Conservation (phyloP, 208 protist genomes). For the Trypanosoma caninum region DNA sequence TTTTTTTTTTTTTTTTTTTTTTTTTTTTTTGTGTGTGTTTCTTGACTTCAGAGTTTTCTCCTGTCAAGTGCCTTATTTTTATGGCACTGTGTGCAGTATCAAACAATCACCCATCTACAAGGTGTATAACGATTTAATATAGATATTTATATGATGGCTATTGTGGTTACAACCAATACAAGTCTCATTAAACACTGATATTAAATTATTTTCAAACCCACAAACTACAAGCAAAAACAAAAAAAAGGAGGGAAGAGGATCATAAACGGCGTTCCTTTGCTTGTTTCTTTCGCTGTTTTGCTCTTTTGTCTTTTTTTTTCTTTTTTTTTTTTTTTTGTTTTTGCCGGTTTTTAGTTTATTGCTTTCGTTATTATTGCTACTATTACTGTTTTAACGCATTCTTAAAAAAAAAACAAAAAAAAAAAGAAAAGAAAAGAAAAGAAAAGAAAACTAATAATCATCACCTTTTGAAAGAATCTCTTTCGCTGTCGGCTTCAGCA, state of each 20-base stretch:
- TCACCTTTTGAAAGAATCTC: slow-evolving; percentile 95
- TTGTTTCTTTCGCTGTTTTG: neutral
- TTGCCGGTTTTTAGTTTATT: too few relatives aligned
- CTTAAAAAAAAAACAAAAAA: slow-evolving; percentile 8
- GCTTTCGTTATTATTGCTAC: neutral
- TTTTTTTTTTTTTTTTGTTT: neutral
- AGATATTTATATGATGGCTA: too few relatives aligned
- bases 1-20: neutral
- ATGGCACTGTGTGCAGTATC: too few relatives aligned
- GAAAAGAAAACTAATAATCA: slow-evolving; percentile 87
- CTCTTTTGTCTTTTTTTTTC: neutral
- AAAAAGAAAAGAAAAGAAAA: slow-evolving; percentile 13
- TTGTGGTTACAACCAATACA: too few relatives aligned
- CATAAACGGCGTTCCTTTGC: neutral
- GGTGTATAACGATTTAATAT: too few relatives aligned
- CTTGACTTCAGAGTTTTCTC: too few relatives aligned
- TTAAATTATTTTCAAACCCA: too few relatives aligned
- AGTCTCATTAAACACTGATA: too few relatives aligned
- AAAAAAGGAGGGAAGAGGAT: slow-evolving; percentile 6
- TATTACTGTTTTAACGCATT: neutral
- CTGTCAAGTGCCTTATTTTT: too few relatives aligned
- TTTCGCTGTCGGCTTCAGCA: slow-evolving; percentile 94
- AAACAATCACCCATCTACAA: too few relatives aligned
- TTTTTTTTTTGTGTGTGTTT: too few relatives aligned
- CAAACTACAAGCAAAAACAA: too few relatives aligned